These are phyloP conservation scores for Rhizopus delemar DNA, from an alignment of 371 early-diverging fungal genomes.

Conservation along the genomic window DNA sequence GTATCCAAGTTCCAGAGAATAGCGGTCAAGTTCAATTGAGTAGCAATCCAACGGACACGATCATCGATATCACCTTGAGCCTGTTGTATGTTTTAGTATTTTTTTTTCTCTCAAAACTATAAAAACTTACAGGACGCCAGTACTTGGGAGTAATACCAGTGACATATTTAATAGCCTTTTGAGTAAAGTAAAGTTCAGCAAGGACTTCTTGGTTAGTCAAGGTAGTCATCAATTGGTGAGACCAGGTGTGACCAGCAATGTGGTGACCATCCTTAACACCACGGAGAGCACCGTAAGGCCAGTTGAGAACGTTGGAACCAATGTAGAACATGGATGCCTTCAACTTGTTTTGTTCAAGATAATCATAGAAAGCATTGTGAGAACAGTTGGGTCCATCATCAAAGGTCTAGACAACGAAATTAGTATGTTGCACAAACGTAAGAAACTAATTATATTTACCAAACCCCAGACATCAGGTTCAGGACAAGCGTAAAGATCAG, in stretches of 20 bases:
- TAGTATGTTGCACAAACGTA: not conserved
- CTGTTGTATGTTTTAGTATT: conserved; percentile 6
- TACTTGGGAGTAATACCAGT: conserved; percentile 54
- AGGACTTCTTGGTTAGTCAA: conserved; percentile 56
- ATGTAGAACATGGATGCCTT: conserved; percentile 53
- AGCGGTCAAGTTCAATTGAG: conserved; percentile 43
- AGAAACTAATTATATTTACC: conserved; percentile 10
- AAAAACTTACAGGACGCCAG: conserved; percentile 52
- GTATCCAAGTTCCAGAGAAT: conserved; percentile 49
- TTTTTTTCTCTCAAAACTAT: too few relatives aligned
- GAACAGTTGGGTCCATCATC: conserved; percentile 53
- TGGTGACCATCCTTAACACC: conserved; percentile 53
- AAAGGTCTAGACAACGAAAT: conserved; percentile 23
- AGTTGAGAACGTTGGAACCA: conserved; percentile 48
- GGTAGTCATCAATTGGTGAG: conserved; percentile 57
- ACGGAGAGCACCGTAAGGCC: conserved; percentile 51
- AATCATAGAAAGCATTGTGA: conserved; percentile 49
- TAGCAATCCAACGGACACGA: conserved; percentile 53
- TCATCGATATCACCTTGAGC: conserved; percentile 51
- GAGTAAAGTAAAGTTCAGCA: conserved; percentile 56
- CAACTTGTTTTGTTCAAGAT: conserved; percentile 32
- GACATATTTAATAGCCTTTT: conserved; percentile 52
- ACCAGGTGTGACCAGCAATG: conserved; percentile 56
- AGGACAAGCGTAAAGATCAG: conserved; percentile 40
- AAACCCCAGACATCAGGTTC: conserved; percentile 50